Base-by-base conservation (phyloP, 1,284 basidiomycete species). In the Exsudoporus floridanus region DNA sequence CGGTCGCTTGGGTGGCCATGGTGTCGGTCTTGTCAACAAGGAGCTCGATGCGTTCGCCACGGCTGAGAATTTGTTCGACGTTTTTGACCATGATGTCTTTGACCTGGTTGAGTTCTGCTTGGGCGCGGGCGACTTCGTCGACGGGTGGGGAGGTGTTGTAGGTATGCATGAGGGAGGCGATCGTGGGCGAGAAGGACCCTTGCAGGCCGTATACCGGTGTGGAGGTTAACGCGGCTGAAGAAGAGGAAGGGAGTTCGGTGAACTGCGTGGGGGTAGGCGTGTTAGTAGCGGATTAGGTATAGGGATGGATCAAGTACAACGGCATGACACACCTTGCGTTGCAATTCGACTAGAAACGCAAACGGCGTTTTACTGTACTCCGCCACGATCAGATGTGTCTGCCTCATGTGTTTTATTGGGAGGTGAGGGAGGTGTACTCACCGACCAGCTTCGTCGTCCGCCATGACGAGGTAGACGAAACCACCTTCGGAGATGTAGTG, bases 41-140 rank as follows among this genome's bases (percentile, higher is more conserved):
- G 19, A 98, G 78, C 69, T 98, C 96, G 63, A 99, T 94, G 51
- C 96, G 81, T 71, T 99, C 97, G 8, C 96, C 97, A 37, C 97
- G 80, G 52, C 83, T 89, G 36, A 99, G 80, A 61, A 99, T 97
- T 72, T 94, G 90, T 72, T 95, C 92, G 54, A 96, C 93, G 69
- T 95, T 95, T 71, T 94, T 90, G 36, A 97, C 94, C 94, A 98
- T 97, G 72, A 98, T 94, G 63, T 96, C 90, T 72, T 98, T 98
- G 44, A 96, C 94, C 63, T 94, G 90, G 56, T 89, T 88, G 30
- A 99, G 80, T 68, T 99, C 95, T 9, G 81, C 81, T 67, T 95
- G 94, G 3, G 97, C 96, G 58, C 92, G 88, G 31, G 85, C 76
- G 53, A 98, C 85, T 53, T 95, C 93, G 69, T 99, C 96, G n/a